Conservation (phyloP, 2,329 filamentous ascomycete species). For the Aspergillus puulaauensis region DNA sequence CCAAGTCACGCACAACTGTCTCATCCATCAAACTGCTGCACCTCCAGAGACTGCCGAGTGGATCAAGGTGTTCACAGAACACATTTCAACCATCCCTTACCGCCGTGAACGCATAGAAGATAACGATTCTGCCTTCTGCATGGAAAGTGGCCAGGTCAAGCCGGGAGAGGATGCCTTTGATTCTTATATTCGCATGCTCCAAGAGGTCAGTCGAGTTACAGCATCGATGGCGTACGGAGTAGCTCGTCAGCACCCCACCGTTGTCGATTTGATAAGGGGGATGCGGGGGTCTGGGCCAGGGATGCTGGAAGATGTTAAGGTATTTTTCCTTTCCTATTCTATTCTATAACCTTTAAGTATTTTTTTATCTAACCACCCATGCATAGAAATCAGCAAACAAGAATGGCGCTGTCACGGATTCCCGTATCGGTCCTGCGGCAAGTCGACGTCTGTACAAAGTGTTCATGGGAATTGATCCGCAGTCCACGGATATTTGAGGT, state of each 20-base stretch:
- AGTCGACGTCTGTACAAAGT: conserved; percentile 51
- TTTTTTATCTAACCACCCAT: not conserved
- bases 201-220: conserved; percentile 71
- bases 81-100: conserved; percentile 75
- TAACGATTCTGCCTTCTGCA: conserved; percentile 65
- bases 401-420: conserved; percentile 46
- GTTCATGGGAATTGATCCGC: conserved; percentile 48
- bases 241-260: conserved; percentile 58
- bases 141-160: conserved; percentile 74
- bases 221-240: conserved; percentile 71
- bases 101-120: conserved; percentile 50
- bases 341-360: too few species aligned
- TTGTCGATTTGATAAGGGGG: conserved; percentile 58
- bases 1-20: conserved; percentile 64
- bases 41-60: conserved; percentile 68
- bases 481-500: conserved; percentile 43
- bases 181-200: conserved; percentile 72
- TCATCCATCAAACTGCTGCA: conserved; percentile 68
- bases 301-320: conserved; percentile 60
- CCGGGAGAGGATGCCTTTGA: conserved; percentile 65
- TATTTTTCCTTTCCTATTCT: conserved; percentile 14
- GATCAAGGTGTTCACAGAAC: conserved; percentile 72
- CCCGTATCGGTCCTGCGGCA: conserved; percentile 48
- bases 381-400: conserved; percentile 49
- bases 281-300: conserved; percentile 60